These are phyloP conservation scores for Linum usitatissimum DNA, from an alignment of 345 rosid species.

Conservation along the genomic window DNA sequence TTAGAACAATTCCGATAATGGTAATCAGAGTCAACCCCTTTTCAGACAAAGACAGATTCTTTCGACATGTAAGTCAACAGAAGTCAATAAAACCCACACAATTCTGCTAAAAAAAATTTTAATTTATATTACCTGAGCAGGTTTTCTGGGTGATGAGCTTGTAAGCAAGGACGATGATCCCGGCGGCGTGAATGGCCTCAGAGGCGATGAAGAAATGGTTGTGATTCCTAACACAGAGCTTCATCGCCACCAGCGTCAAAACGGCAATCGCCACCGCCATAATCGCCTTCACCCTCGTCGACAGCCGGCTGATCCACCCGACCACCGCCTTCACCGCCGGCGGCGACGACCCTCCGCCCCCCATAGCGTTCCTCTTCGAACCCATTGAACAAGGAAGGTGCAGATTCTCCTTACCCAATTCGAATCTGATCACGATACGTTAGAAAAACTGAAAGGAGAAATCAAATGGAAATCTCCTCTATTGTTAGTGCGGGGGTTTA, in stretches of 20 bases:
- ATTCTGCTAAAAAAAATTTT: not conserved
- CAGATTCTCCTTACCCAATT: too few relatives aligned
- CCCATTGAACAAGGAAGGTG: conserved; percentile 55
- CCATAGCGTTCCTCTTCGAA: conserved; percentile 28
- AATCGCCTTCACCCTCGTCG: conserved; percentile 38
- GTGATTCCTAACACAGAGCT: conserved; percentile 20
- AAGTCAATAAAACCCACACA: not conserved
- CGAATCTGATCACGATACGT: too few relatives aligned
- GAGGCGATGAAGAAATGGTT: conserved; percentile 50
- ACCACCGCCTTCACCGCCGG: conserved; percentile 18
- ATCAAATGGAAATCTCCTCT: too few relatives aligned
- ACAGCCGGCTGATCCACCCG: conserved; percentile 40
- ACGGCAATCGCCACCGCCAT: conserved; percentile 21
- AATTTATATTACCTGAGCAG: conserved; percentile 71
- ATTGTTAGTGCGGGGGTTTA: too few relatives aligned
- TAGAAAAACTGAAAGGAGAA: too few relatives aligned
- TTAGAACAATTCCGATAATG: not conserved
- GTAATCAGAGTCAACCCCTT: too few relatives aligned
- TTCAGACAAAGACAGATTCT: not conserved
- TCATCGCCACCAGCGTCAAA: conserved; percentile 29
- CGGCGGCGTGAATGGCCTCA: conserved; percentile 52
- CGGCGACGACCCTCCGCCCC: conserved; percentile 14
- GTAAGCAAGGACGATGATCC: conserved; percentile 49
- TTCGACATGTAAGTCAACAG: not conserved
- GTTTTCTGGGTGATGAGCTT: conserved; percentile 53